A percentile compares a stretch with the other conserved stretches of the same genome.
phyloP scores from a whole-genome alignment of 768 basidiomycete genomes.

The Sporobolomyces pararoseus region DNA sequence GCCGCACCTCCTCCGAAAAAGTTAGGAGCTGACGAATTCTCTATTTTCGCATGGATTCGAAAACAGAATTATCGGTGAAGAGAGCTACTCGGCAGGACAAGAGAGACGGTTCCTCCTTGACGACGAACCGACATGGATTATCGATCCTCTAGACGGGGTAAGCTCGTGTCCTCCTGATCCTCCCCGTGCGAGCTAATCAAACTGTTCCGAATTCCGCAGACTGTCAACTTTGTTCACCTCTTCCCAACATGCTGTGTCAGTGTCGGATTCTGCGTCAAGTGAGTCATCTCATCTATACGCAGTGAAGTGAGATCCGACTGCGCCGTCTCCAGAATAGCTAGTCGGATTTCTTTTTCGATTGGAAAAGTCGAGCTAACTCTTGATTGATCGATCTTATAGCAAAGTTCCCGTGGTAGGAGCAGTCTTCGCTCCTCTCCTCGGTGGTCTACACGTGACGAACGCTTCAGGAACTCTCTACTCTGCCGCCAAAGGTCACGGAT shows the following conservation, averaged over 20 bases:
- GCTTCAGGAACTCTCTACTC: slow-evolving; percentile 42
- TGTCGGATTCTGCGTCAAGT: slow-evolving; percentile 44
- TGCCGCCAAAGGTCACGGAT: slow-evolving; percentile 32
- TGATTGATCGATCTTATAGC: too few species aligned
- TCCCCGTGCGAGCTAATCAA: neutral
- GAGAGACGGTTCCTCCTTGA: slow-evolving; percentile 44
- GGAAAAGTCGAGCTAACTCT: too few species aligned
- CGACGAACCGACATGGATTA: slow-evolving; percentile 43
- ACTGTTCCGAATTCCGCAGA: slow-evolving; percentile 22
- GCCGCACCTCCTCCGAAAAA: too few species aligned
- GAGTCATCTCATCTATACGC: neutral
- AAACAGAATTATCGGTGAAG: slow-evolving; percentile 45
- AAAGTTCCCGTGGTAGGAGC: slow-evolving; percentile 43
- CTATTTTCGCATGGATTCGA: too few species aligned
- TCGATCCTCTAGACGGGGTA: slow-evolving; percentile 43
- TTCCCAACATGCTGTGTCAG: slow-evolving; percentile 43
- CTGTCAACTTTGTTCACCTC: slow-evolving; percentile 45
- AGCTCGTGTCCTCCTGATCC: neutral
- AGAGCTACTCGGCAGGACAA: slow-evolving; percentile 44
- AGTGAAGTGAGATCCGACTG: too few species aligned
- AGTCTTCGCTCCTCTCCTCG: slow-evolving; percentile 42
- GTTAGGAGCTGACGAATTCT: too few species aligned
- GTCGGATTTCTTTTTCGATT: too few species aligned
- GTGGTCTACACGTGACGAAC: slow-evolving; percentile 40
- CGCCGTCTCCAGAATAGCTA: too few species aligned